These are phyloP conservation scores for Solanum sejunctum DNA, from an alignment of 257 asterid species.

Conservation along the genomic window DNA sequence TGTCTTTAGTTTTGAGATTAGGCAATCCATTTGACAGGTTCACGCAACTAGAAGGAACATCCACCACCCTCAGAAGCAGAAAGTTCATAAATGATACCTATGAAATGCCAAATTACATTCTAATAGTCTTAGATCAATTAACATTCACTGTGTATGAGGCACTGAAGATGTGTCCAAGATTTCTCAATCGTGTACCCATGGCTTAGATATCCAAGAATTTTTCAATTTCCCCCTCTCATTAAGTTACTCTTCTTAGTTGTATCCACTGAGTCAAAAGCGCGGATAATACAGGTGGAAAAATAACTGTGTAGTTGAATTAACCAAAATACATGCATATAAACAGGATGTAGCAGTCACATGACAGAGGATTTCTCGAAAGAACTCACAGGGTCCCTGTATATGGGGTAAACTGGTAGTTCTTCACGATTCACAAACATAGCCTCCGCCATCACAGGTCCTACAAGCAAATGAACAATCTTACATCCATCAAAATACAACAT, in stretches of 20 bases:
- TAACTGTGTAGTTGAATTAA: neutral
- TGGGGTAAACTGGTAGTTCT: constrained; percentile 82
- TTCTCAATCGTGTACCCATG: neutral
- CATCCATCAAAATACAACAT: neutral
- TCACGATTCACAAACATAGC: constrained; percentile 96
- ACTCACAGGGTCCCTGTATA: constrained; percentile 96
- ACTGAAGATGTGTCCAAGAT: neutral
- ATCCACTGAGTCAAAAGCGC: neutral
- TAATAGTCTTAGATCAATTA: neutral
- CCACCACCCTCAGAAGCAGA: neutral
- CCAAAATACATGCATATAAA: neutral
- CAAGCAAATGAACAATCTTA: neutral
- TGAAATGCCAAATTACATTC: neutral
- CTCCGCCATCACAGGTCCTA: constrained; percentile 97
- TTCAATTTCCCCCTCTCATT: neutral
- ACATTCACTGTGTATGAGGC: neutral
- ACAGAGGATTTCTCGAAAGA: neutral
- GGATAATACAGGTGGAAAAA: neutral
- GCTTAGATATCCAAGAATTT: neutral
- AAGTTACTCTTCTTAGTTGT: neutral
- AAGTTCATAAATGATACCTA: neutral
- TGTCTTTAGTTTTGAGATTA: neutral
- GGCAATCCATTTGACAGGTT: neutral
- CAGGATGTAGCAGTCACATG: neutral
- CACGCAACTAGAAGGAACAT: neutral